phyloP scores from a whole-genome alignment of 495 filamentous ascomycete genomes.

The Bathelium albidoporum region DNA sequence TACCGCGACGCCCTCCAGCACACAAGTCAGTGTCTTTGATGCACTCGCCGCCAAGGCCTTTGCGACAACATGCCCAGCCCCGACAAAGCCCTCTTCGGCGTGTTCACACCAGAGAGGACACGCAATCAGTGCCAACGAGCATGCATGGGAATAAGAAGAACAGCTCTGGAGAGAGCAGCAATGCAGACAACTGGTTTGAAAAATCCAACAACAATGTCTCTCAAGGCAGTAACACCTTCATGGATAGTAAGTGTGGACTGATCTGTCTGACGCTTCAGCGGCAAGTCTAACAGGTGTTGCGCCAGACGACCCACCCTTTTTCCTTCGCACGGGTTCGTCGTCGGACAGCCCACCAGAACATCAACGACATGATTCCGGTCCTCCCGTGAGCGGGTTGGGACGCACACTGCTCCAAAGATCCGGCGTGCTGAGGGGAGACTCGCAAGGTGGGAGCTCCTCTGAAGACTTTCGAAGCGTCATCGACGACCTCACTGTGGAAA shows the following conservation, averaged over 20 bases:
- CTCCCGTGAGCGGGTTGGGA: neutral
- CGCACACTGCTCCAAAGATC: neutral
- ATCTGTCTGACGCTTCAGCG: too few species aligned
- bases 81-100: constrained; percentile 3
- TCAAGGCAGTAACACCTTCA: constrained; percentile 16
- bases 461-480: constrained; percentile 34
- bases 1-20: constrained; percentile 24
- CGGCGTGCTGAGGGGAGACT: neutral
- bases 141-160: constrained; percentile 14
- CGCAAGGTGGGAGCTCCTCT: constrained; percentile 19
- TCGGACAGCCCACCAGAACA: constrained; percentile 24
- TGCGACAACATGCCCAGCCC: neutral
- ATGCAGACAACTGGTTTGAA: constrained; percentile 34
- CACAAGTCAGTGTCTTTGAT: constrained; percentile 28
- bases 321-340: constrained; percentile 28
- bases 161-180: constrained; percentile 35
- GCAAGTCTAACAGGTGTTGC: neutral
- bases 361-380: constrained; percentile 3
- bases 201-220: constrained; percentile 30
- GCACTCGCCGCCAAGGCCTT: constrained; percentile 16
- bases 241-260: constrained; percentile 22
- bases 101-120: constrained; percentile 10
- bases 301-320: constrained; percentile 33
- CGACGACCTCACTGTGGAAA: constrained; percentile 34
- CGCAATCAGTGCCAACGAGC: constrained; percentile 5